Conservation (phyloP, 148 eudicot genomes). For the Fagopyrum homotropicum region DNA sequence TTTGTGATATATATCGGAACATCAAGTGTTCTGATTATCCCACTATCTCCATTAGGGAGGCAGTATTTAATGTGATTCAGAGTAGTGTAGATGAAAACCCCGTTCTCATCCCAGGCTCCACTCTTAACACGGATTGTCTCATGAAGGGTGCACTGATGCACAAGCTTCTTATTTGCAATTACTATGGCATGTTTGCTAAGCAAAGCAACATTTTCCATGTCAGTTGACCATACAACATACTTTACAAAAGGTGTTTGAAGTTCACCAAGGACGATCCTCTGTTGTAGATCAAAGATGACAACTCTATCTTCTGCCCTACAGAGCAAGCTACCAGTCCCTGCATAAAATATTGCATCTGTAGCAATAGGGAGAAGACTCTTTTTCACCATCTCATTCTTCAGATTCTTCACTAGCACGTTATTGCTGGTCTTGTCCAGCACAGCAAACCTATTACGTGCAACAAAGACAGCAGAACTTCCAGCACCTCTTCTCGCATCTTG, state of each 20-base stretch:
- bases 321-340: slow-evolving; percentile 83
- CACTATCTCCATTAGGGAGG: slow-evolving; percentile 91
- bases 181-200: slow-evolving; percentile 86
- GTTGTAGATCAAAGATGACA: slow-evolving; percentile 85
- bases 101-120: slow-evolving; percentile 95
- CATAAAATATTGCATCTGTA: slow-evolving; percentile 84
- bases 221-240: slow-evolving; percentile 91
- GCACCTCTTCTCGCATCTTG: slow-evolving; percentile 80
- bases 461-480: slow-evolving; percentile 79
- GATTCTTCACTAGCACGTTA: slow-evolving; percentile 71
- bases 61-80: slow-evolving; percentile 89
- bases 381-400: slow-evolving; percentile 77
- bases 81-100: slow-evolving; percentile 87
- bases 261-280: slow-evolving; percentile 78
- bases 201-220: slow-evolving; percentile 90
- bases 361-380: slow-evolving; percentile 66
- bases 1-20: slow-evolving; percentile 80
- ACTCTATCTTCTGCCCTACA: slow-evolving; percentile 94
- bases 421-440: slow-evolving; percentile 88
- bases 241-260: slow-evolving; percentile 73
- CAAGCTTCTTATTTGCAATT: slow-evolving; percentile 80
- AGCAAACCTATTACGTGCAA: slow-evolving; percentile 89
- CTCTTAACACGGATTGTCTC: slow-evolving; percentile 97
- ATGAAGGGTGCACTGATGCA: slow-evolving; percentile 92
- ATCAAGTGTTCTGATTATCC: slow-evolving; percentile 83